Base-by-base conservation (phyloP, 108 stramenopile genomes). In the Licmophora abbreviata region DNA sequence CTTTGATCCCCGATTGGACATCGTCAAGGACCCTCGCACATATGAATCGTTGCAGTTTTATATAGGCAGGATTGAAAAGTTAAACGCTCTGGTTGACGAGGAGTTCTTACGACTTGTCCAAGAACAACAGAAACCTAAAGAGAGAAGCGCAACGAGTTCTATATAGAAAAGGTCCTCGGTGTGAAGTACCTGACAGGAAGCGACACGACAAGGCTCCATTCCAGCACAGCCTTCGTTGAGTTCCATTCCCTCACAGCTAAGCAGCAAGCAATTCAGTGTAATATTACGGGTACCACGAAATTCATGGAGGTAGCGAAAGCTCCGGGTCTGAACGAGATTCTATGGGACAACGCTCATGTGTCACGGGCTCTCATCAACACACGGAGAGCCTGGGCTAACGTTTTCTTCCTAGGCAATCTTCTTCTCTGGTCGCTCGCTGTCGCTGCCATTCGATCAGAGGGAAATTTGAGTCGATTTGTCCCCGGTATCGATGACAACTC, bases 241-340 rank as follows among this genome's bases (percentile, higher is more conserved):
- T 81, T 81, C 66, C 71, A 63, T 31, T 58, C 61, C 0, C 32
- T 81, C 11, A 41, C 69, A 25, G 59, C 73, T n/a, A 81, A 81
- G 47, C 80, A 81, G 47, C 49, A 59, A 43, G 79, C 74, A 54
- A 61, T 67, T 12, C 66, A 67, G 32, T 50, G 79, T 29, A 61
- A 43, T 10, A 18, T 59, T 0, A 49, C 58, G 8, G 69, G 54
- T 2, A 35, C 29, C 3, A 44, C 26, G 8, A 28, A n/a, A 0
- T 33, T 29, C 12, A 38, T 66, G 18, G 69, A 68, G 4, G 66
- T 69, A 1, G 29, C 29, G 0, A 51, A 61, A 30, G 79, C 75
- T 14, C 79, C 79, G 10, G 79, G 76, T 51, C 68, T 64, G 21
- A 46, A 72, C 25, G 79, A 81, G 58, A 58, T 81, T 29, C 21